These are phyloP conservation scores for Crithidia bombi DNA, from an alignment of 208 protist genomes.

Conservation along the genomic window DNA sequence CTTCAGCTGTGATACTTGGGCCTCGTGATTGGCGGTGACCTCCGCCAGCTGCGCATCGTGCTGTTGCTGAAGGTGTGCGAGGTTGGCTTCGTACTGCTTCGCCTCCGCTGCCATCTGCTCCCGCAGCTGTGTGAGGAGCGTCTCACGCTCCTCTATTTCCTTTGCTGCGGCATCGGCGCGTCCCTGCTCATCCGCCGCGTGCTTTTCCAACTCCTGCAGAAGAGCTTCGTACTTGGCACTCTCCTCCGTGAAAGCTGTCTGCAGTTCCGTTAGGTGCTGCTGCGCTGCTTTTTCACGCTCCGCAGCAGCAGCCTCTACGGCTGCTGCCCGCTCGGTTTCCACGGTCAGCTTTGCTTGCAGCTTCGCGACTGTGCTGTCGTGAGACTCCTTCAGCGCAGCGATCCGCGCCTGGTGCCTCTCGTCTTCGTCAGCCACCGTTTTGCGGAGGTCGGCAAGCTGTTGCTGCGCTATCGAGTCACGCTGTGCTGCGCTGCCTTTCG, in stretches of 20 bases:
- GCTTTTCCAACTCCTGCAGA: slow-evolving; percentile 13
- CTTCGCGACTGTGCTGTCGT: background rate
- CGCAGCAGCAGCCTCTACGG: background rate
- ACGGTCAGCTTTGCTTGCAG: background rate
- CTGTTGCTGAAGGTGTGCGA: slow-evolving; percentile 1
- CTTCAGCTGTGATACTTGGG: slow-evolving; percentile 8
- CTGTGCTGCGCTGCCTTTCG: slow-evolving; percentile 2
- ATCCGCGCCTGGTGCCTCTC: background rate
- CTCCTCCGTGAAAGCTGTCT: background rate
- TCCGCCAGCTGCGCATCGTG: slow-evolving; percentile 4
- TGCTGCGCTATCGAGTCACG: background rate
- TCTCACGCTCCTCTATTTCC: background rate
- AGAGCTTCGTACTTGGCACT: background rate
- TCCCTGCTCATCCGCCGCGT: background rate
- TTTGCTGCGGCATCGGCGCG: background rate
- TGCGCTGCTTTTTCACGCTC: background rate
- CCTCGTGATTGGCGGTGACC: background rate
- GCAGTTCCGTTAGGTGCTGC: background rate
- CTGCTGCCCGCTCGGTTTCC: background rate
- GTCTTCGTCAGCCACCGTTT: background rate
- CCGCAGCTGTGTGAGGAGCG: background rate
- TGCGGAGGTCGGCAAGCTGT: background rate
- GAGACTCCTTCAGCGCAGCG: background rate
- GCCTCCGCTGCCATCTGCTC: background rate
- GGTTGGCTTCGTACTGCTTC: background rate